Conservation (phyloP, 1,284 basidiomycete genomes). For the Thelephora terrestris region DNA sequence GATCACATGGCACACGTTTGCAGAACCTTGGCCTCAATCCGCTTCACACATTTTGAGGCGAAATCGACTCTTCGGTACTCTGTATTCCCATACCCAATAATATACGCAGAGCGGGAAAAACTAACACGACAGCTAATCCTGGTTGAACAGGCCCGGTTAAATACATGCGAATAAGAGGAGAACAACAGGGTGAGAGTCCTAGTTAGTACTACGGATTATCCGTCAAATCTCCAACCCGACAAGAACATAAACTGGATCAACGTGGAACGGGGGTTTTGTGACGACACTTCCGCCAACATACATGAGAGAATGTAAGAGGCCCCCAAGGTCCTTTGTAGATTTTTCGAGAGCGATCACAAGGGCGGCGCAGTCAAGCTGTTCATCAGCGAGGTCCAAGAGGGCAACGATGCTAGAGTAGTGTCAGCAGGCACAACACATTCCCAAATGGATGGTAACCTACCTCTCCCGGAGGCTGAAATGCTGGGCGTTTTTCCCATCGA, state of each 20-base stretch:
- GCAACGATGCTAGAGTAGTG: constrained; percentile 47
- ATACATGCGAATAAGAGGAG: neutral
- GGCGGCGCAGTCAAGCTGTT: constrained; percentile 64
- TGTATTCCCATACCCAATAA: too few species aligned
- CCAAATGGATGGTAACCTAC: constrained; percentile 25
- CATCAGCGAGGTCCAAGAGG: constrained; percentile 71
- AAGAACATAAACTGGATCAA: constrained; percentile 60
- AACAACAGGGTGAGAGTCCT: neutral
- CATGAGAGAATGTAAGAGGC: constrained; percentile 70
- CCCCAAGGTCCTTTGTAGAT: constrained; percentile 43
- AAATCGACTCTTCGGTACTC: too few species aligned
- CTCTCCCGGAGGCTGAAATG: constrained; percentile 71
- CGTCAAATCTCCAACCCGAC: constrained; percentile 66
- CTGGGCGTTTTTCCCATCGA: constrained; percentile 71
- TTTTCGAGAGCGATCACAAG: constrained; percentile 67
- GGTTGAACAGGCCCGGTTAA: neutral
- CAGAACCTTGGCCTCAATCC: too few species aligned
- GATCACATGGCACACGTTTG: too few species aligned
- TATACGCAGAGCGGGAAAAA: neutral
- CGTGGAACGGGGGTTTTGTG: constrained; percentile 62
- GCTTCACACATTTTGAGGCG: too few species aligned
- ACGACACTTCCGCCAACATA: constrained; percentile 74
- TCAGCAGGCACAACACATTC: constrained; percentile 6
- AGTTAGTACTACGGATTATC: neutral
- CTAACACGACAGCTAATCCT: neutral